phyloP scores from a whole-genome alignment of 495 filamentous ascomycete species.

The Annulohypoxylon moriforme region DNA sequence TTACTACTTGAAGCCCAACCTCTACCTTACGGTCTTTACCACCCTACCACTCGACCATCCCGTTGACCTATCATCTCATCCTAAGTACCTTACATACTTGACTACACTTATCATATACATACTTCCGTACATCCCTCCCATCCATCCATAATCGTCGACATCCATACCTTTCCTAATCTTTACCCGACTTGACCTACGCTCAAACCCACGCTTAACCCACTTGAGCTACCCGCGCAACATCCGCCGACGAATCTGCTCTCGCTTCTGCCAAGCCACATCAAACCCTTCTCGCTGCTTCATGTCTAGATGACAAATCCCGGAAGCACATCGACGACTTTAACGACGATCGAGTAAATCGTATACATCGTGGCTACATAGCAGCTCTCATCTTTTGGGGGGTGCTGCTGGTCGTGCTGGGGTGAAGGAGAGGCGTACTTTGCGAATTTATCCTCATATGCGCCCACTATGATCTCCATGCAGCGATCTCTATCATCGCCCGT shows the following conservation, averaged over 20 bases:
- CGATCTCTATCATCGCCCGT: slow-evolving; percentile 64
- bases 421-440: slow-evolving; percentile 30
- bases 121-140: slow-evolving; percentile 1
- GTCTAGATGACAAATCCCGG: slow-evolving; percentile 36
- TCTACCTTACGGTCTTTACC: slow-evolving; percentile 38
- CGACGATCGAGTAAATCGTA: slow-evolving; percentile 38
- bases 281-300: slow-evolving; percentile 8
- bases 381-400: slow-evolving; percentile 34
- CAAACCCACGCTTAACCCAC: slow-evolving; percentile 35
- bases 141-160: slow-evolving; percentile 15
- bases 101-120: slow-evolving; percentile 8
- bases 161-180: slow-evolving; percentile 31
- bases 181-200: slow-evolving; percentile 27
- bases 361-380: slow-evolving; percentile 44
- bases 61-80: neutral
- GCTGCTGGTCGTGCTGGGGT: slow-evolving; percentile 45
- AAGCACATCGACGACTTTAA: slow-evolving; percentile 21
- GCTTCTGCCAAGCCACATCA: slow-evolving; percentile 16
- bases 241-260: slow-evolving; percentile 18
- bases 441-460: slow-evolving; percentile 49
- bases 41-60: slow-evolving; percentile 14
- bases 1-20: slow-evolving; percentile 46
- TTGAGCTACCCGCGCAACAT: slow-evolving; percentile 31
- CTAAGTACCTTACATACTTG: slow-evolving; percentile 16
- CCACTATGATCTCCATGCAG: slow-evolving; percentile 67